These are phyloP conservation scores for Voacanga thouarsii DNA, from an alignment of 257 asterid species.

Conservation along the genomic window DNA sequence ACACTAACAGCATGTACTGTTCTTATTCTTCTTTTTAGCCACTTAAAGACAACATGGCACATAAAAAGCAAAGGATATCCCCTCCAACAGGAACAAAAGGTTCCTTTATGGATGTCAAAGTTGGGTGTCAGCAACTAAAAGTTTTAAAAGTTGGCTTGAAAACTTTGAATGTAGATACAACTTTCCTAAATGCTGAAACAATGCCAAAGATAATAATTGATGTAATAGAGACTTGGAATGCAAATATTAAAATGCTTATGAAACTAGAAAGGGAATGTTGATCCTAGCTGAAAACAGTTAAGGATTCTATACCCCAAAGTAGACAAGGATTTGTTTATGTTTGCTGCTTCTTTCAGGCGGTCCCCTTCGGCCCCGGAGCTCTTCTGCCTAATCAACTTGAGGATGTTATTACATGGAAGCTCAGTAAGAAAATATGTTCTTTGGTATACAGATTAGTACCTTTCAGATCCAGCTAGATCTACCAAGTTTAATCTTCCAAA, in stretches of 20 bases:
- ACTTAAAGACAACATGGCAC: neutral
- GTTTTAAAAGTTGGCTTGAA: neutral
- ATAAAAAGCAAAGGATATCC: neutral
- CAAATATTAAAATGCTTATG: neutral
- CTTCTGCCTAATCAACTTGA: slow-evolving; percentile 58
- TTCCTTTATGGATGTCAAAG: neutral
- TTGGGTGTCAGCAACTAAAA: neutral
- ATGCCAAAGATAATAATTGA: neutral
- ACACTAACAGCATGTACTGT: neutral
- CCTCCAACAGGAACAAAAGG: neutral
- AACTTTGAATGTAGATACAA: neutral
- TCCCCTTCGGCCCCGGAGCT: slow-evolving; percentile 90
- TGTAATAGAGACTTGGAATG: neutral
- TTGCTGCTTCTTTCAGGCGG: slow-evolving; percentile 88
- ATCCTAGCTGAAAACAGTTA: neutral
- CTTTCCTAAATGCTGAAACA: neutral
- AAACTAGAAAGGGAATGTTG: neutral
- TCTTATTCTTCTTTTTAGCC: neutral
- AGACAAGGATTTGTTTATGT: slow-evolving; percentile 77
- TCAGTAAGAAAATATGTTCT: slow-evolving; percentile 17
- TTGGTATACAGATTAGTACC: slow-evolving; percentile 38
- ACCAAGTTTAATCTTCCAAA: slow-evolving; percentile 83
- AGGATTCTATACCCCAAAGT: slow-evolving; percentile 68
- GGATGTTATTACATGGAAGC: slow-evolving; percentile 15
- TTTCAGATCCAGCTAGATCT: slow-evolving; percentile 91